Evolutionary conservation across 2,329 filamentous ascomycete species (phyloP), one percentile per base, ranked within the genome.

Genomic region (Colletotrichum musicola): DNA sequence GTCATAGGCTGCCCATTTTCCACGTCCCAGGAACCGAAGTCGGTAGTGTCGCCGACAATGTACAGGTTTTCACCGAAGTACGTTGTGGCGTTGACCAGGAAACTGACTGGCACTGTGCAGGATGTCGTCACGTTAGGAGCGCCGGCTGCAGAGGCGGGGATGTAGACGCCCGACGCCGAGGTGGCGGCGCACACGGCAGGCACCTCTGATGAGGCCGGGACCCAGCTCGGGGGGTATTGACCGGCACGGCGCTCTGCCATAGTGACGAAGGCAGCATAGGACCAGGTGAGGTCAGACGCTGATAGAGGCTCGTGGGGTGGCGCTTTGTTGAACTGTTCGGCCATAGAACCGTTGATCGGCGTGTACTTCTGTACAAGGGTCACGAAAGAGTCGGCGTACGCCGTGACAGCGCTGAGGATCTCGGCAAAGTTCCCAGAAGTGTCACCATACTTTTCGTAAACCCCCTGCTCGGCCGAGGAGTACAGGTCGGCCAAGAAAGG

Each of bases 381-480:
- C 50, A 88, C 75, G 72, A 86, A 89, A 58, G 82, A 84, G 72
- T 90, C 88, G 7, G 85, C 88, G 64, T 89, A 89, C 4, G 76
- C 79, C 64, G 79, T 83, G 5, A 87, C 81, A 0, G 85, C 84
- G 12, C 77, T 75, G 7, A 84, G 73, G 53, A 89, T 83, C 0
- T 78, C 75, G 0, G 77, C 75, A 74, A 82, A 88, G 6, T 74
- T 72, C 27, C 65, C 42, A 55, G 62, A 47, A 14, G 65, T 71
- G 6, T 78, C 72, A 10, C 78, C 81, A 3, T 80, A 80, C 3
- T 78, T 74, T 72, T 55, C 49, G 61, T 85, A 89, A 1, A 81
- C 87, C 14, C 85, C 85, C 0, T 77, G 76, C 14, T 79, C 76
- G 4, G 83, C 83, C 1, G 80, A 81, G 14, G 85, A 79, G 68